Evolutionary conservation across 352 stramenopile genomes (phyloP), one percentile per base, ranked within the genome.

Genomic region (Phytophthora boehmeriae): DNA sequence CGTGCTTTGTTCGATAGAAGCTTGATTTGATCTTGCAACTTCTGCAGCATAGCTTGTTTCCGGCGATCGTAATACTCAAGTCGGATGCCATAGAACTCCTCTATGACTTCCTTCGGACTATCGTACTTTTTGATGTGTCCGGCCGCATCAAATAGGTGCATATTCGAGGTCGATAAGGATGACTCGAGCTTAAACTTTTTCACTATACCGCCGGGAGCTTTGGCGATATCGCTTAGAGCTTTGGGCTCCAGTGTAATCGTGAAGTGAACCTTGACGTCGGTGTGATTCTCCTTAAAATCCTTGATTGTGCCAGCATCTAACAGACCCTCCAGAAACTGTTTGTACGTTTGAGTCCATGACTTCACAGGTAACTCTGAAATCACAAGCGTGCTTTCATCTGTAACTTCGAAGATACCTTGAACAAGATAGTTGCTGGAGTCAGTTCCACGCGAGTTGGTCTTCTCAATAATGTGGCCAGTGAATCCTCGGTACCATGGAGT

Each of bases 341-440:
- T 99, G 82, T 99, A 99, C 20, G 90, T 78, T 58, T 98, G 92
- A 0, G 97, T 99, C 97, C 97, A 99, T 5, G 74, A 76, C 42
- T 97, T 96, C 4, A 99, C 81, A 1, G 97, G 97, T 28, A 99
- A 87, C 59, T 99, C 97, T 3, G 89, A 97, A 48, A 99, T 97
- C 34, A 94, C 74, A n/a, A 99, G 68, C 9, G 92, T 97, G 44
- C 73, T 95, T 5, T 96, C 86, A 49, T 97, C 86, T 3, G 59
- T 76, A 2, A 95, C 78, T 52, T 96, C 87, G 52, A 86, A 96
- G 23, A 83, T 20, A 8, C 90, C 90, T 67, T 94, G 90, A 5
- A 97, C 87, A n/a, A 92, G 50, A 53, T 94, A 96, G 17, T 83
- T 92, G 51, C 81, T 52, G 19, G 66, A 76, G 28, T 92, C 82